A percentile compares a stretch with the other conserved stretches of the same genome.
These are phyloP conservation scores for Backusella tuberculispora DNA, from an alignment of 192 early-diverging fungal species.

Conservation along the genomic window DNA sequence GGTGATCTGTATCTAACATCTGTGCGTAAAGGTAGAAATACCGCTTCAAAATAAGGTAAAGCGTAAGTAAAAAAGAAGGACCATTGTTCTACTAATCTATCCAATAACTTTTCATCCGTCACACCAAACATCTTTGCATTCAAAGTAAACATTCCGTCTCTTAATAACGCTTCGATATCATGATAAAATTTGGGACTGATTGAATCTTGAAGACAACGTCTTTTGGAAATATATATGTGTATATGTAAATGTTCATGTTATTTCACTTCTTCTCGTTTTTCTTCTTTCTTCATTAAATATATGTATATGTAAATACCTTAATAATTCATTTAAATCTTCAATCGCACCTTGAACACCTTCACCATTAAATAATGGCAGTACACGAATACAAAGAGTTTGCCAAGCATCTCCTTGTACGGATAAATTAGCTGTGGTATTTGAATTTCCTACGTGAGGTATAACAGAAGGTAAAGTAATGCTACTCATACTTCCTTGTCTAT, in stretches of 20 bases:
- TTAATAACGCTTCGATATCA: conserved; percentile 62
- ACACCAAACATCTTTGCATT: conserved; percentile 69
- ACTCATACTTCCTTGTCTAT: conserved; percentile 37
- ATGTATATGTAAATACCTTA: conserved; percentile 51
- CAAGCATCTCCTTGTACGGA: conserved; percentile 62
- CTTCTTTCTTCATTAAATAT: too few relatives aligned
- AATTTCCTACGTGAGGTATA: conserved; percentile 1
- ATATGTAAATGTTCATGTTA: too few relatives aligned
- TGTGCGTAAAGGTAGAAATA: conserved; percentile 75
- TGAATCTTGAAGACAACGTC: conserved; percentile 50
- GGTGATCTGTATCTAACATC: conserved; percentile 41
- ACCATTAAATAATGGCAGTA: conserved; percentile 88
- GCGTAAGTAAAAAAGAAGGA: conserved; percentile 81
- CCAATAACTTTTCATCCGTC: conserved; percentile 66
- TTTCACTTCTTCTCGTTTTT: too few relatives aligned
- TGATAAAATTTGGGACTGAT: conserved; percentile 45
- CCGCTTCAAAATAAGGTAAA: conserved; percentile 84
- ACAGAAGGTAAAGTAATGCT: conserved; percentile 23
- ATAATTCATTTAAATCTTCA: conserved; percentile 83
- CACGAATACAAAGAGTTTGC: conserved; percentile 69
- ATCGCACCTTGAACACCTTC: conserved; percentile 79
- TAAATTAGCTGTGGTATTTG: conserved; percentile 2
- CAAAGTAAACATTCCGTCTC: conserved; percentile 67
- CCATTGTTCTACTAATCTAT: conserved; percentile 78
- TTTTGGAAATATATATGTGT: background rate